Conservation (phyloP, 108 stramenopile species). For the Cylindrotheca closterium region DNA sequence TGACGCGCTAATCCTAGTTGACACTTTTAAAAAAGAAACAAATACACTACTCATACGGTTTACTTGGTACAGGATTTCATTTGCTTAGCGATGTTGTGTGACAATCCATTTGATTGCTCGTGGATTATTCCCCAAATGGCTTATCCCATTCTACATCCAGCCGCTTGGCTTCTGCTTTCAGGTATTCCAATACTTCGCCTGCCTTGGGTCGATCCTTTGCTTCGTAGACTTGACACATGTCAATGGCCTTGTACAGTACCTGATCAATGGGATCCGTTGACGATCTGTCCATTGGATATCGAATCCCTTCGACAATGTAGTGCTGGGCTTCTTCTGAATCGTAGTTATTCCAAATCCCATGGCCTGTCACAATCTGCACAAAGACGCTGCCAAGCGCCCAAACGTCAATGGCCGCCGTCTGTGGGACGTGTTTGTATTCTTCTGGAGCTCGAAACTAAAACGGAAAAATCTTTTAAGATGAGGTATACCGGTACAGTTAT, state of each 20-base stretch:
- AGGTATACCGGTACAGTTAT: too few relatives aligned
- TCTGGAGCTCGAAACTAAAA: conserved; percentile 29
- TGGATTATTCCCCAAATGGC: too few relatives aligned
- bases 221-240: conserved; percentile 38
- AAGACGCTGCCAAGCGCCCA: conserved; percentile 21
- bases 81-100: too few relatives aligned
- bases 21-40: too few relatives aligned
- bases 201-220: conserved; percentile 40
- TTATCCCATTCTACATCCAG: not conserved
- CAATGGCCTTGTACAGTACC: conserved; percentile 35
- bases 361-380: conserved; percentile 10
- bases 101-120: too few relatives aligned
- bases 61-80: too few relatives aligned
- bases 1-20: too few relatives aligned
- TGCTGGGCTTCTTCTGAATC: conserved; percentile 11
- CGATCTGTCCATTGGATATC: conserved; percentile 19
- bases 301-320: conserved; percentile 20
- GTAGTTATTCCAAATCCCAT: not conserved
- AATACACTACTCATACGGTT: too few relatives aligned
- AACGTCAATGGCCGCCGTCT: conserved; percentile 30
- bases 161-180: not conserved
- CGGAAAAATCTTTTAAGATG: too few relatives aligned
- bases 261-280: conserved; percentile 31
- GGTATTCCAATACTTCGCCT: conserved; percentile 13
- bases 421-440: conserved; percentile 18